These are phyloP conservation scores for Elaeis guineensis DNA, from an alignment of 176 grass and related monocot species.

Conservation along the genomic window DNA sequence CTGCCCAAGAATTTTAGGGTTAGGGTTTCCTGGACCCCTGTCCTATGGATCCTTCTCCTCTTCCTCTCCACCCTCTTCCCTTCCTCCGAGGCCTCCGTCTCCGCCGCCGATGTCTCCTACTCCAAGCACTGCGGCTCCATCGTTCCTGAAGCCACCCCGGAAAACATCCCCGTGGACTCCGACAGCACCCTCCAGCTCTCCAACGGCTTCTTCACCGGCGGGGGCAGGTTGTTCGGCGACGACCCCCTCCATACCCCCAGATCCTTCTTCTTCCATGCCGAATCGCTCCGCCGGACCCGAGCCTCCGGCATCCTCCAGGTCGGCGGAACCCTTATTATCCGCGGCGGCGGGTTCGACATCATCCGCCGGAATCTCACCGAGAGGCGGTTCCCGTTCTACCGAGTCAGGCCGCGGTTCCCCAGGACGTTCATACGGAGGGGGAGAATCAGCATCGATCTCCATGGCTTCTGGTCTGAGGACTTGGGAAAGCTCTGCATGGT, in stretches of 20 bases:
- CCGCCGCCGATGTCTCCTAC: slow-evolving; percentile 18
- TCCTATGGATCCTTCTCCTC: slow-evolving; percentile 18
- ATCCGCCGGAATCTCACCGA: slow-evolving; percentile 10
- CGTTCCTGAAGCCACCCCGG: slow-evolving; percentile 17
- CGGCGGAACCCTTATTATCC: slow-evolving; percentile 48
- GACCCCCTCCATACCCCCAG: slow-evolving; percentile 11
- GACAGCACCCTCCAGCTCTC: slow-evolving; percentile 28
- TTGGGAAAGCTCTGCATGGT: slow-evolving; percentile 75
- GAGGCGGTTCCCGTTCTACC: slow-evolving; percentile 14
- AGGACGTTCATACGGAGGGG: slow-evolving; percentile 24
- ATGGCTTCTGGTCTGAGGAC: slow-evolving; percentile 53
- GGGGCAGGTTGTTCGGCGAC: slow-evolving; percentile 30
- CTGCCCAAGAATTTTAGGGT: neutral
- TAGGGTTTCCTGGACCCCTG: slow-evolving; percentile 8
- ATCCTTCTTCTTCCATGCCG: slow-evolving; percentile 43
- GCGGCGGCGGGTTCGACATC: slow-evolving; percentile 1
- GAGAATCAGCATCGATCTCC: slow-evolving; percentile 38
- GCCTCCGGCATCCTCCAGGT: slow-evolving; percentile 38
- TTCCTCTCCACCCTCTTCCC: neutral
- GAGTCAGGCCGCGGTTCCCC: slow-evolving; percentile 33
- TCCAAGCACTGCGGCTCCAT: slow-evolving; percentile 34
- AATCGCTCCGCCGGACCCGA: slow-evolving; percentile 31
- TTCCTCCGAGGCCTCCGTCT: neutral
- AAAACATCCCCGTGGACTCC: neutral
- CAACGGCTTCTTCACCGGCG: slow-evolving; percentile 57